Evolutionary conservation across 306 rosid species (phyloP), one percentile per base, ranked within the genome.

Genomic region (Hippophae tibetana): DNA sequence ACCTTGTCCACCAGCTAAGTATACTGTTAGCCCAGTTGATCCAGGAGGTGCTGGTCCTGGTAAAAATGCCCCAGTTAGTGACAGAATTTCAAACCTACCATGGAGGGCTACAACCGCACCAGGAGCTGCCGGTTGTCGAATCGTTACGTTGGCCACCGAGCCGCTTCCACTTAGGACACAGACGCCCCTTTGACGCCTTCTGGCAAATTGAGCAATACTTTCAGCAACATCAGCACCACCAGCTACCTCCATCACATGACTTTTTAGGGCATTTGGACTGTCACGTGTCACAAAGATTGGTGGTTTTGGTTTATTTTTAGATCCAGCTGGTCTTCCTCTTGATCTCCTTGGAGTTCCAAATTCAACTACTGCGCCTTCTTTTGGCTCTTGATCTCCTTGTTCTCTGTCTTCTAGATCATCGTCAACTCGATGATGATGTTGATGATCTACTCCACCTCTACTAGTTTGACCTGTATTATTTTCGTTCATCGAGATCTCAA

Each of bases 241-340:
- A 26, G 55, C 55, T 12, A 51, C n/a, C 25, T 51, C 55, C 55
- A 51, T 51, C 25, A 51, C 55, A 13, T 51, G 55, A 26, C 55
- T 51, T 14, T 26, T 14, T 14, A 51, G 55, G 55, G 55, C 55
- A 26, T 51, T 51, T 51, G 55, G 55, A 26, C 55, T 51, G 55
- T 51, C 38, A 4, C 38, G 38, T 2, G 38, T 31, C 5, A 31
- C 38, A 31, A 31, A 31, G 38, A 31, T 31, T 31, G 38, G 38
- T 31, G 38, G 38, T 31, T 31, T 31, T 31, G 38, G 38, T 31
- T 31, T 31, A 4, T 31, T 31, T 31, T 31, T 31, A 4, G 38
- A 31, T 31, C 38, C 38, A 31, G 38, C 38, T 31, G 38, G 38
- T 31, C 38, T 31, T 31, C 38, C 38, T 31, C 38, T 31, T 31